These are phyloP conservation scores for Daldinia sp. DNA, from an alignment of 2,329 filamentous ascomycete species.

Conservation along the genomic window DNA sequence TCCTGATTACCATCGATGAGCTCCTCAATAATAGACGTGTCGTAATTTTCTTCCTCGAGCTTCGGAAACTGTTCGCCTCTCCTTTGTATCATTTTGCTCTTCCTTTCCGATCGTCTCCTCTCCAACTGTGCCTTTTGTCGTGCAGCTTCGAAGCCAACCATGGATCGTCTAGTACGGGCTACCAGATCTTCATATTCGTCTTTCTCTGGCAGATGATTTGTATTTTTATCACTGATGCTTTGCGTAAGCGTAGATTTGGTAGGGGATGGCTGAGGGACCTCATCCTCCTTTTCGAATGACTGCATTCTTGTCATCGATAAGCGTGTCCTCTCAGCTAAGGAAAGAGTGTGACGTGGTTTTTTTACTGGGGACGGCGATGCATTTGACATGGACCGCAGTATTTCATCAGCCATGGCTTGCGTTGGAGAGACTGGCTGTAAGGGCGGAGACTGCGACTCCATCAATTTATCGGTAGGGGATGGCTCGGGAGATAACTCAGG, in stretches of 20 bases:
- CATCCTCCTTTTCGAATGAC: slow-evolving; percentile 48
- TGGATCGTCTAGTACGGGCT: slow-evolving; percentile 66
- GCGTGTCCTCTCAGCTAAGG: slow-evolving; percentile 80
- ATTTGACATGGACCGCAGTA: slow-evolving; percentile 62
- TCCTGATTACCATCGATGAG: slow-evolving; percentile 70
- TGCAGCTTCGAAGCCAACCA: slow-evolving; percentile 69
- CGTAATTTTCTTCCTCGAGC: slow-evolving; percentile 55
- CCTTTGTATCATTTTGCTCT: slow-evolving; percentile 52
- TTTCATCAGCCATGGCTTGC: slow-evolving; percentile 63
- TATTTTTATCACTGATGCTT: slow-evolving; percentile 34
- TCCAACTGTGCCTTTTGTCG: slow-evolving; percentile 68
- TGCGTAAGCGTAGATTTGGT: slow-evolving; percentile 31
- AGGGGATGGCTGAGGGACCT: slow-evolving; percentile 34
- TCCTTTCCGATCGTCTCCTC: slow-evolving; percentile 59
- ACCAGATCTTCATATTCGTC: slow-evolving; percentile 59
- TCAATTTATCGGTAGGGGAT: slow-evolving; percentile 7
- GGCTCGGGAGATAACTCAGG: slow-evolving; percentile 12
- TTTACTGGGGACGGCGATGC: slow-evolving; percentile 67
- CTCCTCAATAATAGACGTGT: slow-evolving; percentile 58
- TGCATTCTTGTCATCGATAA: slow-evolving; percentile 74
- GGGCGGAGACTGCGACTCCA: slow-evolving; percentile 23
- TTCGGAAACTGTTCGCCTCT: slow-evolving; percentile 58
- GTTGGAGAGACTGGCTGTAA: slow-evolving; percentile 51
- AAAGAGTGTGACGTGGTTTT: slow-evolving; percentile 63
- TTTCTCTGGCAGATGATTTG: slow-evolving; percentile 27